Conservation (phyloP, 2,329 filamentous ascomycete genomes). For the Xylariaceae sp. region DNA sequence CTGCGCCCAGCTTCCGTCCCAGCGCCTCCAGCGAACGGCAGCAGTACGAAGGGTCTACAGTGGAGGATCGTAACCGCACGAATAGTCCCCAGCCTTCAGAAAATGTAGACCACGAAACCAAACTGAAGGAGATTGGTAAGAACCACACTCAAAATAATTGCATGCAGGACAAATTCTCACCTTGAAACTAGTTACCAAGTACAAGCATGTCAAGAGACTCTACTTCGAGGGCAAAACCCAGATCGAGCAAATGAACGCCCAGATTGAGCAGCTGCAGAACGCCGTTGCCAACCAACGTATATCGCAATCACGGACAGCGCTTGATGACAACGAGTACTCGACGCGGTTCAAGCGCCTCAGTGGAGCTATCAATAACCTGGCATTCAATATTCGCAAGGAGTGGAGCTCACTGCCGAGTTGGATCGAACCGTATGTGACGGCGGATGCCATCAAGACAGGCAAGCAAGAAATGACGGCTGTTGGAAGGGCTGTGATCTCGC, state of each 20-base stretch:
- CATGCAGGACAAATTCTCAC: slow-evolving; percentile 29
- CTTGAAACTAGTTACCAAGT: slow-evolving; percentile 69
- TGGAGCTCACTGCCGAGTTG: slow-evolving; percentile 79
- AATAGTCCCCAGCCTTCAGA: slow-evolving; percentile 53
- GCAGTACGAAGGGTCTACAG: slow-evolving; percentile 42
- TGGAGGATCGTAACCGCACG: slow-evolving; percentile 42
- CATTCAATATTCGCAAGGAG: slow-evolving; percentile 93
- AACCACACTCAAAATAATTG: slow-evolving; percentile 15
- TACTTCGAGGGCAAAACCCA: slow-evolving; percentile 95
- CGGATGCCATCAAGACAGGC: slow-evolving; percentile 77
- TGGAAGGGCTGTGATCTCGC: slow-evolving; percentile 79
- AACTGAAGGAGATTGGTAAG: slow-evolving; percentile 54
- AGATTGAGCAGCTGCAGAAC: slow-evolving; percentile 93
- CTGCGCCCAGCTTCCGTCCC: slow-evolving; percentile 38
- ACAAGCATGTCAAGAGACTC: slow-evolving; percentile 95
- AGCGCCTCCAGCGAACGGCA: slow-evolving; percentile 36
- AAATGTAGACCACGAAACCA: slow-evolving; percentile 46
- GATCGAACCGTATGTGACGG: slow-evolving; percentile 74
- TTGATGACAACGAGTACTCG: slow-evolving; percentile 91
- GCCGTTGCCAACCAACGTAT: slow-evolving; percentile 95
- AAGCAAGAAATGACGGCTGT: slow-evolving; percentile 98
- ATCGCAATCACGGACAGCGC: slow-evolving; percentile 85
- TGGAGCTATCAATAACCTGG: slow-evolving; percentile 87
- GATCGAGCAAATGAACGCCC: slow-evolving; percentile 78
- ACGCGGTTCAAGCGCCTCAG: slow-evolving; percentile 87